phyloP scores from a whole-genome alignment of 257 asterid species.

The Cruciata laevipes region DNA sequence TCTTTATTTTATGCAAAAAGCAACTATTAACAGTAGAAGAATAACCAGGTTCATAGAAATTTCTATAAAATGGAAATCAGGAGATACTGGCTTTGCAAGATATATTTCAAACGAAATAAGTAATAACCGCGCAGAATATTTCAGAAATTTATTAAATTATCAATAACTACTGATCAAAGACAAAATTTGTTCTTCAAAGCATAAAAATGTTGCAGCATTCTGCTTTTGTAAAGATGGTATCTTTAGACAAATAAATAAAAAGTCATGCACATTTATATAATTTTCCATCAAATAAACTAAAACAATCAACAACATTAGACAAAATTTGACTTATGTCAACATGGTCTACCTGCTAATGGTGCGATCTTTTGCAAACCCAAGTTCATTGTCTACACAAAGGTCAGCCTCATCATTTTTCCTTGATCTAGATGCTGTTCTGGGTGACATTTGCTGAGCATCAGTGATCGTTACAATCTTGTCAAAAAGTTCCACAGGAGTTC shows the following conservation, averaged over 20 bases:
- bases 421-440: slow-evolving; percentile 89
- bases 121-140: too few relatives aligned
- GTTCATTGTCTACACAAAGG: slow-evolving; percentile 87
- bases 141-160: too few relatives aligned
- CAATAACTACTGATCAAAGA: not conserved
- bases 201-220: not conserved
- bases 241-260: not conserved
- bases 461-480: slow-evolving; percentile 66
- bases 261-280: not conserved
- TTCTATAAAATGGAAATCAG: too few relatives aligned
- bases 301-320: not conserved
- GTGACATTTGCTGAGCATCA: slow-evolving; percentile 71
- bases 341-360: slow-evolving; percentile 72
- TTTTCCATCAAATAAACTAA: not conserved
- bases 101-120: too few relatives aligned
- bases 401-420: slow-evolving; percentile 68
- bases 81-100: too few relatives aligned
- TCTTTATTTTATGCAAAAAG: not conserved
- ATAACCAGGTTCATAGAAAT: too few relatives aligned
- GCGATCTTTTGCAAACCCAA: slow-evolving; percentile 93
- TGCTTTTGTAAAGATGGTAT: not conserved
- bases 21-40: too few relatives aligned
- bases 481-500: slow-evolving; percentile 63
- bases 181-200: not conserved
- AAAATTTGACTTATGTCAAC: not conserved